A percentile compares a stretch with the other conserved stretches of the same genome.
These are phyloP conservation scores for Euptelea pleiosperma DNA, from an alignment of 164 flowering plant species.

Conservation along the genomic window DNA sequence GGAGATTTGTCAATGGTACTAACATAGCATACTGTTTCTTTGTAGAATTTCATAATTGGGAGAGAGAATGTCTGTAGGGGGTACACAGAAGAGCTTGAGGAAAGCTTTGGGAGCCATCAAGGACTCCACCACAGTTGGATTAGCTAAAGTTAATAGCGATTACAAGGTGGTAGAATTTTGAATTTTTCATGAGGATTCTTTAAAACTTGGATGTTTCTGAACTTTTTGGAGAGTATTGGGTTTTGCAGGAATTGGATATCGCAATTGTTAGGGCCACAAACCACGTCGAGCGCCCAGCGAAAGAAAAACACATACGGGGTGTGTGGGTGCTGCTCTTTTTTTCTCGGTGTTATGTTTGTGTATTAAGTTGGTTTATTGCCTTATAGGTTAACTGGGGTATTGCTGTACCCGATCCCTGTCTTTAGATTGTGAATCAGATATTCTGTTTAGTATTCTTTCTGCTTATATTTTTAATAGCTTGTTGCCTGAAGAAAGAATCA, in stretches of 20 bases:
- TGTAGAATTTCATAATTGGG: slow-evolving; percentile 29
- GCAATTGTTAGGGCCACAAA: slow-evolving; percentile 80
- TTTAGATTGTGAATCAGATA: no score
- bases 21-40: not conserved
- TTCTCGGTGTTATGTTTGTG: not conserved
- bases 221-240: slow-evolving; percentile 3
- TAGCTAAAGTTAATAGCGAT: slow-evolving; percentile 96
- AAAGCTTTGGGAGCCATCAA: slow-evolving; percentile 92
- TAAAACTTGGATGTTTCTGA: not conserved
- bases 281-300: slow-evolving; percentile 82
- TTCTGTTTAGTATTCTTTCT: no score
- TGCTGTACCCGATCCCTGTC: no score
- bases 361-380: no score
- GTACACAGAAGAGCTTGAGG: slow-evolving; percentile 78
- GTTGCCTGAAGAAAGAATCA: not conserved
- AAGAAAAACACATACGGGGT: slow-evolving; percentile 80
- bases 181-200: not conserved
- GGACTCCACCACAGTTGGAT: slow-evolving; percentile 89
- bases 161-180: slow-evolving; percentile 60
- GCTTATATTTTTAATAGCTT: not conserved
- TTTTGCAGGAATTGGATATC: slow-evolving; percentile 72
- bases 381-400: no score
- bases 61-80: slow-evolving; percentile 76
- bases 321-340: slow-evolving; percentile 5
- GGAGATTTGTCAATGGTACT: not conserved